Percentiles rank a stretch among this genome's conserved stretches.
Conservation (phyloP, 441 rosid genomes). For the Pelargonium cotyledonis region DNA sequence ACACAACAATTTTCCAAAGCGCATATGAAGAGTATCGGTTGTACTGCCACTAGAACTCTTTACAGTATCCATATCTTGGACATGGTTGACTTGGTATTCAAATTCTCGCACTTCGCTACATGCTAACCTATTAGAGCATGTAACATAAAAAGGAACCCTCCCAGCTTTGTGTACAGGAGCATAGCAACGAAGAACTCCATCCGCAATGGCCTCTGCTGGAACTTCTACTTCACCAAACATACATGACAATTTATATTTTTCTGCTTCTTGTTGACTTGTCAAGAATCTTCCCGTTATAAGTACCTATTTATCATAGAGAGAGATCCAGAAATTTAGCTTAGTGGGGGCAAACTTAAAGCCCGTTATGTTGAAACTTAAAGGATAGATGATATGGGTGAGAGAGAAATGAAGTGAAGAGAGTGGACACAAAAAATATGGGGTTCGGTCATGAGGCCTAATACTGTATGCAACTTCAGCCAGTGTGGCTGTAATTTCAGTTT, state of each 20-base stretch:
- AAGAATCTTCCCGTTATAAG: slow-evolving; percentile 69
- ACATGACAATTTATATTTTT: slow-evolving; percentile 63
- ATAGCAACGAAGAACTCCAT: slow-evolving; percentile 70
- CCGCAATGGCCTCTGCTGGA: slow-evolving; percentile 69
- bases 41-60: slow-evolving; percentile 33
- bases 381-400: no score
- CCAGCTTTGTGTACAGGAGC: slow-evolving; percentile 65
- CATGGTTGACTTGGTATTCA: slow-evolving; percentile 43
- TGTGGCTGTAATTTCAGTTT: neutral
- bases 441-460: neutral
- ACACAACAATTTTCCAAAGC: slow-evolving; percentile 58
- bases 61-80: slow-evolving; percentile 28
- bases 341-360: no score
- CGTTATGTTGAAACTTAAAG: no score
- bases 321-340: no score
- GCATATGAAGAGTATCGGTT: slow-evolving; percentile 43
- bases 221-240: slow-evolving; percentile 98
- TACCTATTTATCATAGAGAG: slow-evolving; percentile 44
- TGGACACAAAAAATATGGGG: no score
- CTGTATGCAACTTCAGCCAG: slow-evolving; percentile 7
- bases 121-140: slow-evolving; percentile 87
- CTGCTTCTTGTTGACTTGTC: slow-evolving; percentile 45
- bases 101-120: slow-evolving; percentile 98
- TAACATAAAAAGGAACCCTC: slow-evolving; percentile 81
- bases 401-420: no score